Percentiles rank a stretch among this genome's conserved stretches.
Conservation (phyloP, 2,329 filamentous ascomycete genomes). For the Penicillium occitanis region DNA sequence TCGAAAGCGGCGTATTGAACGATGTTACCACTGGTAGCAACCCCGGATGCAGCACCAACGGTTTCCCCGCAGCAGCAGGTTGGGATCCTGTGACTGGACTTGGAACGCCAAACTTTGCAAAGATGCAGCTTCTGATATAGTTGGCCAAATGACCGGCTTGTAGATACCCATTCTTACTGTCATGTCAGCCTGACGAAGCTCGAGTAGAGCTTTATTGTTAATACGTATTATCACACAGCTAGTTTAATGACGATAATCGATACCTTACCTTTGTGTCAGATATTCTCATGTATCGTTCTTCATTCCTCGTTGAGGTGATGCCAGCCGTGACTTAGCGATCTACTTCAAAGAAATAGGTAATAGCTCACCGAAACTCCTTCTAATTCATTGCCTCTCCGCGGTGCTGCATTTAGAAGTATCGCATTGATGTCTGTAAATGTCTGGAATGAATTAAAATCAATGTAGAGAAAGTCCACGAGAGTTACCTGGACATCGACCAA, state of each 20-base stretch:
- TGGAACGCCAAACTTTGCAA: constrained; percentile 25
- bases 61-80: constrained; percentile 24
- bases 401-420: background rate
- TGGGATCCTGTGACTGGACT: constrained; percentile 36
- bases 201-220: background rate
- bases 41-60: constrained; percentile 42
- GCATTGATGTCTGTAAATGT: background rate
- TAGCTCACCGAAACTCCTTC: too few relatives aligned
- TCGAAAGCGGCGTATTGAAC: constrained; percentile 44
- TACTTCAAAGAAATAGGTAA: too few relatives aligned
- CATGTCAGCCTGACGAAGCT: background rate
- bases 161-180: background rate
- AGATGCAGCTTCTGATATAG: constrained; percentile 1
- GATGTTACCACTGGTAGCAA: constrained; percentile 52
- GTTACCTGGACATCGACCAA: background rate
- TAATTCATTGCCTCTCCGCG: too few relatives aligned
- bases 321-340: background rate
- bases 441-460: background rate
- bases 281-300: background rate
- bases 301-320: background rate
- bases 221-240: background rate
- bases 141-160: background rate
- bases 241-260: background rate
- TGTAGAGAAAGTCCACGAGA: background rate
- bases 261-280: background rate